Evolutionary conservation across 805 yeast genomes (phyloP).

Genomic region (Wickerhamomyces bisporus): DNA sequence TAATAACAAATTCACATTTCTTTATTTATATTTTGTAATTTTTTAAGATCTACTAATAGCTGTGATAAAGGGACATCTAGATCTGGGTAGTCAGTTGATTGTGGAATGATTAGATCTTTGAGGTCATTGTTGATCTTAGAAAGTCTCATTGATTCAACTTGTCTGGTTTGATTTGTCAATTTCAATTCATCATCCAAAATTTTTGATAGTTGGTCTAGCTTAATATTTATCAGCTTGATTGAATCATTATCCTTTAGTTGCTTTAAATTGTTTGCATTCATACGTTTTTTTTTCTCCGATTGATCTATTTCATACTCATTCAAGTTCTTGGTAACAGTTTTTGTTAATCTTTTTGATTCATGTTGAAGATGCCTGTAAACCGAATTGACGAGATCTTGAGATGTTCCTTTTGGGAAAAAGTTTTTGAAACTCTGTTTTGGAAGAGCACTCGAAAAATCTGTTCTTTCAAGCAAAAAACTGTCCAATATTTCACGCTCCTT

Average conservation of each 20-base stretch:
- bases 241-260: background rate
- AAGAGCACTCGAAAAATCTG: conserved; percentile 5
- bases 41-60: conserved; percentile 18
- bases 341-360: conserved; percentile 1
- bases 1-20: conserved; percentile 4
- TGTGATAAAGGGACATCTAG: conserved; percentile 12
- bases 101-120: conserved; percentile 19
- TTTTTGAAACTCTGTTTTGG: conserved; percentile 6
- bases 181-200: conserved; percentile 24
- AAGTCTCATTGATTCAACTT: conserved; percentile 10
- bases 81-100: background rate
- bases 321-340: conserved; percentile 5
- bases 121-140: conserved; percentile 28
- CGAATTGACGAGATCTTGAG: conserved; percentile 2
- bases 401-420: conserved; percentile 12
- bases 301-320: background rate
- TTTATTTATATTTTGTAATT: conserved; percentile 2
- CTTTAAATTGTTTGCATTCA: background rate
- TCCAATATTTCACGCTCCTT: conserved; percentile 14
- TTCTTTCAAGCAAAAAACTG: conserved; percentile 15
- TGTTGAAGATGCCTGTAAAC: conserved; percentile 7
- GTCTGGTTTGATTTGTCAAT: conserved; percentile 11
- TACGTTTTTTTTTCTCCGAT: background rate
- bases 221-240: conserved; percentile 9
- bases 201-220: conserved; percentile 24